Conservation (phyloP, 208 protist genomes). For the Leishmania arabica region DNA sequence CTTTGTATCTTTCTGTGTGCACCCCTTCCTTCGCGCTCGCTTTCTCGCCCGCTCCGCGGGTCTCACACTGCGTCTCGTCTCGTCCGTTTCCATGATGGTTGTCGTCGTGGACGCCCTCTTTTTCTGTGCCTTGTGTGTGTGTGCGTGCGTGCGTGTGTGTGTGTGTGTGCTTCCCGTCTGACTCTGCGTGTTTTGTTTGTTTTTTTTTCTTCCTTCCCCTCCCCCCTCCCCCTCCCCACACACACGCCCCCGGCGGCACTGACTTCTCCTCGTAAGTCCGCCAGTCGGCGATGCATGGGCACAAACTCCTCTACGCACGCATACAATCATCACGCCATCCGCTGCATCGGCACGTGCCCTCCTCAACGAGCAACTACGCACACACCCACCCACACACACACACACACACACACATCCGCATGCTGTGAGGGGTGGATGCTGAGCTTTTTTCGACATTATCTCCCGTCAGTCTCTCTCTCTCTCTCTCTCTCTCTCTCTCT, state of each 20-base stretch:
- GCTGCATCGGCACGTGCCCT: not conserved
- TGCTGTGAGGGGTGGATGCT: not conserved
- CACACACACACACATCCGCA: not conserved
- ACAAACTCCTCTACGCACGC: not conserved
- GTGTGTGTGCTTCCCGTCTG: not conserved
- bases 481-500: not conserved
- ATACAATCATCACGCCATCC: not conserved
- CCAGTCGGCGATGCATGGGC: not conserved
- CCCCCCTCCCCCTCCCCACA: not conserved
- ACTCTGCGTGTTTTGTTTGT: not conserved
- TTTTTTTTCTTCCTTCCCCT: not conserved
- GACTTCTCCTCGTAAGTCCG: not conserved
- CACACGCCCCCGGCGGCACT: not conserved
- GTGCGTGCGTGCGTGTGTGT: not conserved
- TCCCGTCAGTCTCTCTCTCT: not conserved
- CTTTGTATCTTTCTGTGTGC: not conserved
- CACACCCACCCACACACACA: not conserved
- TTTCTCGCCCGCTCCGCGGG: not conserved
- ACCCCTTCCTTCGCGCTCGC: not conserved
- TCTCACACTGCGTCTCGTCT: not conserved
- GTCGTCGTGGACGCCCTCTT: not conserved
- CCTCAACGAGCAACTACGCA: not conserved
- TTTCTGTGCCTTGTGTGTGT: slow-evolving; percentile 10
- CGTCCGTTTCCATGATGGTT: slow-evolving; percentile 5
- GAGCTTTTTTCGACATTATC: too few relatives aligned